These are phyloP conservation scores for Brassica incana DNA, from an alignment of 345 rosid genomes.

Conservation along the genomic window DNA sequence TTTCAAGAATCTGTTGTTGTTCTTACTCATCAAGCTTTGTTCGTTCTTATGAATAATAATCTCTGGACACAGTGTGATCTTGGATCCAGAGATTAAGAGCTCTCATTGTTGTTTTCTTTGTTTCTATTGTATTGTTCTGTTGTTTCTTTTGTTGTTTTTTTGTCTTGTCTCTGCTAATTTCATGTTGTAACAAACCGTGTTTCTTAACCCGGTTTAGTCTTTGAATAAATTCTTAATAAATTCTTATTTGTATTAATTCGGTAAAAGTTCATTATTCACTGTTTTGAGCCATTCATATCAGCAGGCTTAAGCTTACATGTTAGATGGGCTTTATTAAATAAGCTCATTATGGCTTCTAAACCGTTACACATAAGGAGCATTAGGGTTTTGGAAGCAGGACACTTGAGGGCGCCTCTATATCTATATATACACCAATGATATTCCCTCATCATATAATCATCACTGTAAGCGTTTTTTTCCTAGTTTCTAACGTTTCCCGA, in stretches of 20 bases:
- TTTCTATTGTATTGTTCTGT: constrained; percentile 27
- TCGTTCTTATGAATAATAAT: constrained; percentile 23
- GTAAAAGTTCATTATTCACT: neutral
- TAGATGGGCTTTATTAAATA: neutral
- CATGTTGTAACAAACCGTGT: constrained; percentile 31
- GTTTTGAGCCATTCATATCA: neutral
- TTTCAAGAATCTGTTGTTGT: constrained; percentile 38
- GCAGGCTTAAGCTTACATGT: neutral
- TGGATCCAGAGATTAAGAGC: constrained; percentile 24
- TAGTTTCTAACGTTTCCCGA: neutral
- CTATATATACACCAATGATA: neutral
- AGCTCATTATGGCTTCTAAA: neutral
- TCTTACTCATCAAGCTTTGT: constrained; percentile 14
- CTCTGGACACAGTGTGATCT: constrained; percentile 19
- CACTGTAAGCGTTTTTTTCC: neutral
- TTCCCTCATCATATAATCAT: neutral
- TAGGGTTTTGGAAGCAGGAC: constrained; percentile 28
- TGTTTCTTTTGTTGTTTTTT: constrained; percentile 37
- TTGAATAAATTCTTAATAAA: constrained; percentile 30
- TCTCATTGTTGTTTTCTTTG: constrained; percentile 2
- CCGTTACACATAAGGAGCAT: neutral
- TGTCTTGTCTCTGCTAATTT: neutral
- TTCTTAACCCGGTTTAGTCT: constrained; percentile 23
- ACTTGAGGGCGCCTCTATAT: neutral
- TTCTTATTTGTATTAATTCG: neutral